Evolutionary conservation across 2,329 filamentous ascomycete species (phyloP), one percentile per base, ranked within the genome.

Genomic region (Dichotomopilus funicola): DNA sequence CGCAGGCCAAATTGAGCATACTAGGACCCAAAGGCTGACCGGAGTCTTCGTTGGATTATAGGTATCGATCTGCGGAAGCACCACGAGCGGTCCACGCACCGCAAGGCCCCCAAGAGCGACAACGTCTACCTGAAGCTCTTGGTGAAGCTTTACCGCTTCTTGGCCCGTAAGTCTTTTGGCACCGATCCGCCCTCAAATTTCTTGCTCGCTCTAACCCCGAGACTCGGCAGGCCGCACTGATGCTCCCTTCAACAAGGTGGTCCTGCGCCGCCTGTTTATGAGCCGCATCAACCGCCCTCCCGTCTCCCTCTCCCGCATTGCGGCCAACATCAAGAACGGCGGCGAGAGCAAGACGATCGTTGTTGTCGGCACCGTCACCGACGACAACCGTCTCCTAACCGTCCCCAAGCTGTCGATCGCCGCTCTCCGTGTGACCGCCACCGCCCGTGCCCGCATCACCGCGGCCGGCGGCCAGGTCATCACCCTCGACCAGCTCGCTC

Each of bases 131-230:
- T 96, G 69, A 92, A 92, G 84, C 85, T 96, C 74, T 82, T 97
- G 75, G 91, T 96, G 78, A 96, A 96, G 87, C 88, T 96, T 54
- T 96, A 96, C 83, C 88, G 89, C 82, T 96, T 96, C 85, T 80
- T 96, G 75, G 86, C 90, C 72, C 89, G 91, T 95, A 89, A 78
- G 87, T 56, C 2, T 55, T 34, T 8, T 9, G 31, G 2, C 8
- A 31, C 2, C 51, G 9, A 4, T 5, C n/a, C 5, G 0, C 5
- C 9, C 19, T 1, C 36, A 27, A 11, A 35, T 4, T n/a, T 10
- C 31, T 31, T 1, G 12, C 31, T 1, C 3, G 27, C 42, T 36
- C 51, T 53, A 38, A 53, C 44, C 2, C 31, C 43, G 8, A 35
- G 34, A 5, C 6, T 47, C 13, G 3, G 53, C 68, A 95, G 89